Evolutionary conservation across 1,284 basidiomycete genomes (phyloP), one percentile per base, ranked within the genome.

Genomic region (Gomphus bonarii): DNA sequence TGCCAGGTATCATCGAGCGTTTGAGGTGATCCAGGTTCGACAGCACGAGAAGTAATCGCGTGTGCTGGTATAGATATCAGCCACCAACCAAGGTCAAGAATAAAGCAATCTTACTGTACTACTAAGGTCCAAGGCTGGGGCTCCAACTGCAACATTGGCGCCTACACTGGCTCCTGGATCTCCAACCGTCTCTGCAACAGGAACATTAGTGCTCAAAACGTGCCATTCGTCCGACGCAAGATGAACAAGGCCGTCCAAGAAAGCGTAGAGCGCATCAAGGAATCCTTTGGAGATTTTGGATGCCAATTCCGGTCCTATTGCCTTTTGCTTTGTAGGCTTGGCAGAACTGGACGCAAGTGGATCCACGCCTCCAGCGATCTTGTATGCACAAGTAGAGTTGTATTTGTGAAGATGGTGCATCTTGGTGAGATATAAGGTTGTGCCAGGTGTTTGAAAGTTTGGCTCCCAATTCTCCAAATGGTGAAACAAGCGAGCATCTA

Each of bases 231-330:
- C 79, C 46, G 89, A 88, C 8, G 92, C 91, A 12, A 97, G 76
- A 56, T 84, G 80, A 25, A 95, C 82, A 50, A 98, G 74, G 0
- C 95, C 95, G 64, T 98, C 93, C 49, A 98, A 74, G 63, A 97
- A 86, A 25, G 87, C 85, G 69, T 95, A 94, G 31, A 97, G 67
- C 1, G 86, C 82, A 66, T 98, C 94, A 50, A 97, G 70, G 70
- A 97, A 97, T 0, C 88, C 82, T 61, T 86, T 88, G 22, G 85
- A 87, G 65, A 98, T 88, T 72, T 89, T 90, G 14, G 75, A 67
- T 20, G 79, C 72, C 62, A 85, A 85, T 7, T 78, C 77, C 42
- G 73, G 70, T 3, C 81, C 73, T 43, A 88, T 73, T 9, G 75
- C 67, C 61, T 79, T 77, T 63, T 87, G 84, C 61, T 81, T 82